phyloP scores from a whole-genome alignment of 2,329 filamentous ascomycete genomes.

The Calonectria ilicicola region DNA sequence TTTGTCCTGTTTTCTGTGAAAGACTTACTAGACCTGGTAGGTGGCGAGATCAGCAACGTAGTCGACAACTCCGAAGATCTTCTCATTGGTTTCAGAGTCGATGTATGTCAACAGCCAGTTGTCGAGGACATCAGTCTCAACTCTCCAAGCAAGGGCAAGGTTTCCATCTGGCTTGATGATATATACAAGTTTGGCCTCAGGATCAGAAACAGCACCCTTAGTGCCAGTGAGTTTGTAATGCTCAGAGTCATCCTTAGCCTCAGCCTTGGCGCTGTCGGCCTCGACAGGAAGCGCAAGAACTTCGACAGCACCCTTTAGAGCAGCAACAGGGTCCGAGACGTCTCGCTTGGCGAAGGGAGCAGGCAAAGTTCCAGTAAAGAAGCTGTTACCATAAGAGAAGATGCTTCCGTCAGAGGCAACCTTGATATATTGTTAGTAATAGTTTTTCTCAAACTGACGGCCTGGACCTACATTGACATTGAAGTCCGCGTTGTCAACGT shows the following conservation, averaged over 20 bases:
- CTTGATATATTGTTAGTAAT: conserved; percentile 34
- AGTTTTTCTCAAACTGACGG: rapidly evolving
- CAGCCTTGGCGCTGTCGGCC: conserved; percentile 39
- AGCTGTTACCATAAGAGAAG: conserved; percentile 68
- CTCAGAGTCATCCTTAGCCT: conserved; percentile 42
- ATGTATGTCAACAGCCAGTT: conserved; percentile 73
- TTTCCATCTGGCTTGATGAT: conserved; percentile 60
- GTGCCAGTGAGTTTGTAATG: conserved; percentile 59
- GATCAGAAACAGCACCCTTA: conserved; percentile 61
- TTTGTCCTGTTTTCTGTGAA: too few species aligned
- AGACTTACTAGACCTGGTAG: conserved; percentile 61
- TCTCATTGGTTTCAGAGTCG: conserved; percentile 59
- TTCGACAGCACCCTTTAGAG: conserved; percentile 55
- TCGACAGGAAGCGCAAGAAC: conserved; percentile 49
- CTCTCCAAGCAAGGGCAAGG: conserved; percentile 65
- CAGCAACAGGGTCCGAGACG: conserved; percentile 56
- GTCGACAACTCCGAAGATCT: conserved; percentile 66
- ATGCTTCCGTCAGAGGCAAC: conserved; percentile 64
- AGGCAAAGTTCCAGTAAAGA: conserved; percentile 57
- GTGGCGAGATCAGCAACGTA: conserved; percentile 65
- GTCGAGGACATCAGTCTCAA: conserved; percentile 67
- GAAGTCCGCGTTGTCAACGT: conserved; percentile 71
- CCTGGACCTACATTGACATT: conserved; percentile 67
- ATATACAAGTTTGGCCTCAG: conserved; percentile 68
- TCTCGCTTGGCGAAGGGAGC: conserved; percentile 54